Evolutionary conservation across 2,329 filamentous ascomycete genomes (phyloP).

Genomic region (Colletotrichum theobromicola): DNA sequence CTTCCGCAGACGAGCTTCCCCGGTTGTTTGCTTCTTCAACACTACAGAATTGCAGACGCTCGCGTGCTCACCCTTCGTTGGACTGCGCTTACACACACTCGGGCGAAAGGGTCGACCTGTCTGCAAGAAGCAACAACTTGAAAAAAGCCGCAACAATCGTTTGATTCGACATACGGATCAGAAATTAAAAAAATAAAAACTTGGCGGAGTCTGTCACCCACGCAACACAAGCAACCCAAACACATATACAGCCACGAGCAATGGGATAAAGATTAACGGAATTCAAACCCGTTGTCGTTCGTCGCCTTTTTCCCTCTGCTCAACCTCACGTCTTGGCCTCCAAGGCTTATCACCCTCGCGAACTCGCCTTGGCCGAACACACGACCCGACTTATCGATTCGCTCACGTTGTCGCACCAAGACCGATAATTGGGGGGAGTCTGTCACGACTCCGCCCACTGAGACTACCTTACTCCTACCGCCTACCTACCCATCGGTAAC

Average conservation of each 20-base stretch:
- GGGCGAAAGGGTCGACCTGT: background rate
- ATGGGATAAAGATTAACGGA: constrained; percentile 14
- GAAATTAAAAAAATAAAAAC: background rate
- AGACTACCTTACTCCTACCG: background rate
- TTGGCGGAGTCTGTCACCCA: background rate
- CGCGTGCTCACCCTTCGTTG: background rate
- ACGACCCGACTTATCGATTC: background rate
- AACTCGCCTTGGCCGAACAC: background rate
- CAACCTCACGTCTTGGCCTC: background rate
- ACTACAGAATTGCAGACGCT: background rate
- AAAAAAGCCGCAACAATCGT: background rate
- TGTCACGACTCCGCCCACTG: background rate
- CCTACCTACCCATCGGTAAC: constrained; percentile 7
- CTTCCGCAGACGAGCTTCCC: background rate
- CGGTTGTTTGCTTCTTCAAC: background rate
- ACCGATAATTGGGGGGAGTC: constrained; percentile 3
- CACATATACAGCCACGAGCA: constrained; percentile 11
- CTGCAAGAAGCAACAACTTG: background rate
- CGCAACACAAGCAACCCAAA: background rate
- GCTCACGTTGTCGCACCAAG: constrained; percentile 3
- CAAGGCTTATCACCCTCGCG: background rate
- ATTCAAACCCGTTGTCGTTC: background rate
- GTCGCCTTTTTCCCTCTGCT: background rate
- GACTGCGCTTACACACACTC: background rate
- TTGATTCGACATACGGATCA: background rate